phyloP scores from a whole-genome alignment of 768 basidiomycete genomes.

The Lactarius pseudohatsudake region DNA sequence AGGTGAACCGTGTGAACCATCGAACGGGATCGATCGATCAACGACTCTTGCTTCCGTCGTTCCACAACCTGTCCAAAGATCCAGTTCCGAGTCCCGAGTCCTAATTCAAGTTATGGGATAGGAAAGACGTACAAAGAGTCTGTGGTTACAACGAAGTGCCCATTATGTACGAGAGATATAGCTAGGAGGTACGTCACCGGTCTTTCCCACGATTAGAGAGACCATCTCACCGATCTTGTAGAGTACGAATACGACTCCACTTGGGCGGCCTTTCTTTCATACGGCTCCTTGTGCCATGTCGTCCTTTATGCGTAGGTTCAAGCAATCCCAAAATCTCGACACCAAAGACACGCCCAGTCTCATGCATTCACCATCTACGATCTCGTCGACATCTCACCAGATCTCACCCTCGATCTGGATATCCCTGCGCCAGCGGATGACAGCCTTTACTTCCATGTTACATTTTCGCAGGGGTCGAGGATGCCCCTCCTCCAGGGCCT shows the following conservation, averaged over 20 bases:
- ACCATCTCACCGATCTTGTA: too few species aligned
- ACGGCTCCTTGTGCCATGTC: not conserved
- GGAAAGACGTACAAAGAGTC: too few species aligned
- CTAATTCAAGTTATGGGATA: too few species aligned
- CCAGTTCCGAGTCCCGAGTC: too few species aligned
- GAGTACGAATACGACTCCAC: not conserved
- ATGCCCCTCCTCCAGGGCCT: slow-evolving; percentile 1
- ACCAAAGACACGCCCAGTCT: slow-evolving; percentile 8
- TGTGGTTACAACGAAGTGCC: too few species aligned
- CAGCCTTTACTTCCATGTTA: slow-evolving; percentile 5
- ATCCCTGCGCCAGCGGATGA: slow-evolving; percentile 7
- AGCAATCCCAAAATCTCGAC: not conserved
- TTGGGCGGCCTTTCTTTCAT: not conserved
- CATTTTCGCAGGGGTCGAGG: not conserved
- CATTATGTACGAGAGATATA: too few species aligned
- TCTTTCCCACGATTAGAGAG: too few species aligned
- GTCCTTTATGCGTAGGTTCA: slow-evolving; percentile 7
- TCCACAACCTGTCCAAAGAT: too few species aligned
- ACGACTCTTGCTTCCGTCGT: too few species aligned
- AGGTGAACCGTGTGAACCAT: too few species aligned
- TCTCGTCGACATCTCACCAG: slow-evolving; percentile 11
- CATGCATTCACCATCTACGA: slow-evolving; percentile 17
- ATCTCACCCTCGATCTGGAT: slow-evolving; percentile 1
- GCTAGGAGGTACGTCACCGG: too few species aligned
- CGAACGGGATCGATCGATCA: too few species aligned